These are phyloP conservation scores for Lathyrus aphaca DNA, from an alignment of 306 rosid species.

Conservation along the genomic window DNA sequence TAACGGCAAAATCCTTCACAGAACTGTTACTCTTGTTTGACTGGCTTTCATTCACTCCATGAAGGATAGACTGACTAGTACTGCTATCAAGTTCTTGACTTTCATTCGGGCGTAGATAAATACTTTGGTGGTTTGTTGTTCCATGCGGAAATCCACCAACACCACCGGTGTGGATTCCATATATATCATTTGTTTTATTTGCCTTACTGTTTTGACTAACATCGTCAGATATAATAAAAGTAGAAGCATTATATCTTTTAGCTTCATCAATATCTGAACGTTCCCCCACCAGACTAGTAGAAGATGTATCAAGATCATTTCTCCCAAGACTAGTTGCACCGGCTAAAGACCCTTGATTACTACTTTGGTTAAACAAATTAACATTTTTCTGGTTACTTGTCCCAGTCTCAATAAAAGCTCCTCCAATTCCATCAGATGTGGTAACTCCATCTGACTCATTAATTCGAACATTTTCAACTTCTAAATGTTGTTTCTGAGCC, in stretches of 20 bases:
- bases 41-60: constrained; percentile 50
- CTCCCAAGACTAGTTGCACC: constrained; percentile 38
- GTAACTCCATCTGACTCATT: constrained; percentile 66
- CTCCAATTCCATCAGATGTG: constrained; percentile 60
- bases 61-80: constrained; percentile 49
- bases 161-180: constrained; percentile 42
- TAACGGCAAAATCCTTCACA: constrained; percentile 49
- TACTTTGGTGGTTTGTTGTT: constrained; percentile 45
- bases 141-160: constrained; percentile 47
- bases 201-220: constrained; percentile 43
- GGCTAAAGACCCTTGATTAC: constrained; percentile 47
- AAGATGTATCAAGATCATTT: constrained; percentile 45
- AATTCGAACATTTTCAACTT: constrained; percentile 61
- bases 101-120: constrained; percentile 41
- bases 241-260: constrained; percentile 45
- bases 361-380: constrained; percentile 45
- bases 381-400: constrained; percentile 43
- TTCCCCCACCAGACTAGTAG: constrained; percentile 44
- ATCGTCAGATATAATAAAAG: constrained; percentile 43
- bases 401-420: constrained; percentile 43
- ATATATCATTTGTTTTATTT: constrained; percentile 44
- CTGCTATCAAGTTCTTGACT: constrained; percentile 52
- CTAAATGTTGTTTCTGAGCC: constrained; percentile 53
- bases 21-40: constrained; percentile 48
- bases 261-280: constrained; percentile 49